Conservation (phyloP, 352 stramenopile genomes). For the Phytophthora vignae region DNA sequence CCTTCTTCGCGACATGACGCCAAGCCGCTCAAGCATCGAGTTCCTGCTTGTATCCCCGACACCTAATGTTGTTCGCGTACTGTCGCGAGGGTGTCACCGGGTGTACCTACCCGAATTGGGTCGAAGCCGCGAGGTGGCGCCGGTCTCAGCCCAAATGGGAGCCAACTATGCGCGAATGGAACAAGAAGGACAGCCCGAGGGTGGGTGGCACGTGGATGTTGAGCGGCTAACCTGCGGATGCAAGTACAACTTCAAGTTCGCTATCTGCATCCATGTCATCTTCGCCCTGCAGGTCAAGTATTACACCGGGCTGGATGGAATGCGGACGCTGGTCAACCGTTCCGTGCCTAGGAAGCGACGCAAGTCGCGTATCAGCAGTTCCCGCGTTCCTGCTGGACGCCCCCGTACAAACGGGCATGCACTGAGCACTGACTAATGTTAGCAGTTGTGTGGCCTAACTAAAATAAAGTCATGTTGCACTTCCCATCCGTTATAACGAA, state of each 20-base stretch:
- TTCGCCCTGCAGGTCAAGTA: constrained; percentile 3
- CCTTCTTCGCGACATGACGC: background rate
- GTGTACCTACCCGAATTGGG: background rate
- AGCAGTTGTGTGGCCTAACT: no score
- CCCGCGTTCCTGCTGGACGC: background rate
- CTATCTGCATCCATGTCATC: constrained; percentile 5
- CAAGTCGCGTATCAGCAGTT: no score
- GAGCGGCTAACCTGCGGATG: background rate
- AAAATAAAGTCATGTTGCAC: no score
- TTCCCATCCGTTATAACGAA: no score
- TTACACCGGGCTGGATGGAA: constrained; percentile 2
- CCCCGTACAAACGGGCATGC: background rate
- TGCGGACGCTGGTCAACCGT: constrained; percentile 1
- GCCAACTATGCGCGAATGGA: constrained; percentile 9
- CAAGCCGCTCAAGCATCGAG: background rate
- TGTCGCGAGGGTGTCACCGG: background rate
- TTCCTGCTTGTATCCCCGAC: background rate
- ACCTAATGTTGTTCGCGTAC: background rate
- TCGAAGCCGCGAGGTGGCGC: background rate
- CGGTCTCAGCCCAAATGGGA: constrained; percentile 1
- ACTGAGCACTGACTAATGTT: no score
- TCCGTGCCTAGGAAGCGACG: background rate
- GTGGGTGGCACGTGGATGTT: background rate
- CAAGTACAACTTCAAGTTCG: constrained; percentile 13
- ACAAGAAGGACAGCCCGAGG: background rate